Evolutionary conservation across 2,329 filamentous ascomycete genomes (phyloP), one percentile per base, ranked within the genome.

Genomic region (Fusarium sp.): DNA sequence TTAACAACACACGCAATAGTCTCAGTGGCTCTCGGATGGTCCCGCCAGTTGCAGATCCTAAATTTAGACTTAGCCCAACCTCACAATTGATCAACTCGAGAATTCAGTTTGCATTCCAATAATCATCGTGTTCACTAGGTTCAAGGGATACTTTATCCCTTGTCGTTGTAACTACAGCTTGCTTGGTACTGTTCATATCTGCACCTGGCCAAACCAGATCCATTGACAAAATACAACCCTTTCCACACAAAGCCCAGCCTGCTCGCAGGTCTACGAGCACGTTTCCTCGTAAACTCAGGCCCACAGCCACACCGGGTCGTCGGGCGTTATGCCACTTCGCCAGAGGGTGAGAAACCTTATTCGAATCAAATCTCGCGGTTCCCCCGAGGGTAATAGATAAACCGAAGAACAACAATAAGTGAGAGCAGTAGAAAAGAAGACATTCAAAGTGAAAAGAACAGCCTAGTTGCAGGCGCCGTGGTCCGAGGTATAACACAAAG

Each of bases 381-480:
- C 59, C 61, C 55, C 66, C 70, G 76, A 69, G 55, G 59, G 62
- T 66, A 66, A 75, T 73, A 71, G 38, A 69, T 67, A 71, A 77
- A 77, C 53, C 55, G 57, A 77, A 77, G 68, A 67, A 70, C 61
- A 74, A 73, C 56, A 74, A 73, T 69, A 74, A 63, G 65, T 79
- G 69, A 73, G 77, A 75, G 80, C 78, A 66, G 32, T 69, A 77
- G 60, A 77, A 76, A 72, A 73, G 64, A 66, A 78, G 59, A 78
- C 66, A 68, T 75, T 58, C 56, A 76, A 81, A 63, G 62, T 69
- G 66, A 48, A 72, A 56, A 77, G 75, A 78, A 75, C 77, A 79
- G 75, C 77, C 77, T 70, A 71, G 58, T 71, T 73, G 74, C 64
- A 75, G 70, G 72, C 75, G 72, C 69, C 77, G 70, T 75, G 66